Percentiles rank a stretch among this genome's conserved stretches.
Conservation (phyloP, 139 green algal species). For the Tetradesmus lagerheimii region DNA sequence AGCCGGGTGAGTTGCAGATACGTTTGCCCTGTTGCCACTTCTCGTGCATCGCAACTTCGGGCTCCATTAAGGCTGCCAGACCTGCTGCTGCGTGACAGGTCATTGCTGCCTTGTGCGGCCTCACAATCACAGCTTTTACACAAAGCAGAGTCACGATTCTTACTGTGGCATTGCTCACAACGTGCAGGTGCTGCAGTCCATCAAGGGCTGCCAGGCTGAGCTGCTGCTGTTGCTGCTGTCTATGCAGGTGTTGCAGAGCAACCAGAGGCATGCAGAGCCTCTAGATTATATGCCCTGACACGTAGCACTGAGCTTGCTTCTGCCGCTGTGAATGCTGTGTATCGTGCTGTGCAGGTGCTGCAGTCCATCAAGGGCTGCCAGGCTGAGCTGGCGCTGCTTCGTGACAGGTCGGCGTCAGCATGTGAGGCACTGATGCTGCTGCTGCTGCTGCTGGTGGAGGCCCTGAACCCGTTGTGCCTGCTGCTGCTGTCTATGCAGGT, state of each 20-base stretch:
- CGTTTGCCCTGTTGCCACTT: not conserved
- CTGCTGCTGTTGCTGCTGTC: slow-evolving; percentile 8
- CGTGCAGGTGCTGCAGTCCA: not conserved
- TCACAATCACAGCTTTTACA: no score
- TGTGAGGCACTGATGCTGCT: not conserved
- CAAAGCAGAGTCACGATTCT: no score
- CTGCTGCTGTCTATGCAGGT: not conserved
- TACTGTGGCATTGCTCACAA: no score
- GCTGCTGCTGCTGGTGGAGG: not conserved
- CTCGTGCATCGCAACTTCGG: no score
- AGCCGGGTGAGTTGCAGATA: not conserved
- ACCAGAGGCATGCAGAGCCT: no score
- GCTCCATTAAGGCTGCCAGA: no score
- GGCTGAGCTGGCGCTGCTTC: slow-evolving; percentile 32
- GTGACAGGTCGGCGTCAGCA: no score
- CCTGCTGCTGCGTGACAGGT: no score
- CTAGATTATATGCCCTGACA: no score
- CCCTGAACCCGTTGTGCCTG: not conserved
- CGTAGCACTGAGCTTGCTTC: no score
- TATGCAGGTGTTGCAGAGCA: not conserved
- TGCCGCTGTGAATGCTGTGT: no score
- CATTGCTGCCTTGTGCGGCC: no score
- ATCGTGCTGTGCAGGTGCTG: not conserved
- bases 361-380: not conserved
- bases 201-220: slow-evolving; percentile 23